Percentiles rank a stretch among this genome's conserved stretches.
Conservation (phyloP, 83 land plant genomes). For the Thuja plicata region DNA sequence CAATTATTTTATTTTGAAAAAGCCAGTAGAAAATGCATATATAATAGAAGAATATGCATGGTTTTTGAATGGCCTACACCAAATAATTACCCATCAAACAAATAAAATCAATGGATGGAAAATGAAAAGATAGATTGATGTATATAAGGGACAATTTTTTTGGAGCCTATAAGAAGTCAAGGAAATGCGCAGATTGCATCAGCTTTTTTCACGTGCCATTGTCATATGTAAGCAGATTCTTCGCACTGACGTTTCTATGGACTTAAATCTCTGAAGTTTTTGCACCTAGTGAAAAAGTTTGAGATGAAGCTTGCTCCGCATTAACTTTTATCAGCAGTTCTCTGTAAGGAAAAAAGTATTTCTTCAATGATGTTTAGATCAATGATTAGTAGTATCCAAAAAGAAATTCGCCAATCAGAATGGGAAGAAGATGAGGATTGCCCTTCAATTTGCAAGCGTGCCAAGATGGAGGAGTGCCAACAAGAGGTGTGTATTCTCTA, state of each 20-base stretch:
- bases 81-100: no score
- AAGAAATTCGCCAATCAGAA: neutral
- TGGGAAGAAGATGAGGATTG: neutral
- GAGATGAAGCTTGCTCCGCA: neutral
- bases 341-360: neutral
- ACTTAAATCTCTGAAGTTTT: neutral
- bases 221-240: neutral
- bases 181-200: neutral
- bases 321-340: neutral
- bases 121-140: no score
- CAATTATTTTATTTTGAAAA: no score
- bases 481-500: neutral
- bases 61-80: no score
- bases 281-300: neutral
- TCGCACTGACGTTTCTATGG: neutral
- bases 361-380: neutral
- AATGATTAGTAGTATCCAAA: neutral
- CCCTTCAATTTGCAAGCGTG: neutral
- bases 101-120: no score
- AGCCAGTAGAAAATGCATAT: no score
- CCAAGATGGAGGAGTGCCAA: neutral
- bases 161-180: neutral
- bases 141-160: neutral
- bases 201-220: neutral
- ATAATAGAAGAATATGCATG: no score